A percentile compares a stretch with the other conserved stretches of the same genome.
Conservation (phyloP, 225 moss, liverwort and hornwort genomes). For the Marchantia polymorpha region DNA sequence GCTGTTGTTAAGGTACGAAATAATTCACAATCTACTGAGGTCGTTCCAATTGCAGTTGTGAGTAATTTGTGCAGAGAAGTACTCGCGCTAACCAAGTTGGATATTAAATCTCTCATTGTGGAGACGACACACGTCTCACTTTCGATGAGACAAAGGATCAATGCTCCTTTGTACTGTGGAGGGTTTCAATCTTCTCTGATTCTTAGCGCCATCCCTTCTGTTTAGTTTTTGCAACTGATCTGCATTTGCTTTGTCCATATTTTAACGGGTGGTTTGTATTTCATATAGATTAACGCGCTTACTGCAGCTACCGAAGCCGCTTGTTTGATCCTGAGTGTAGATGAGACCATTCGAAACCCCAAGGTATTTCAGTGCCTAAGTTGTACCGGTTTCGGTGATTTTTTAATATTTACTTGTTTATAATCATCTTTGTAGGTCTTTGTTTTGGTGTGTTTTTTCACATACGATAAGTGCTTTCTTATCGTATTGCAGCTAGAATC, state of each 20-base stretch:
- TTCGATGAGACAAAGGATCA: neutral
- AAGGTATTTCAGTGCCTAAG: conserved; percentile 28
- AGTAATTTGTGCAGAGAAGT: no score
- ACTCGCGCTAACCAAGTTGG: no score
- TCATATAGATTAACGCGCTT: conserved; percentile 73
- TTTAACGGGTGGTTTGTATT: neutral
- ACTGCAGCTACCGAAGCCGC: conserved; percentile 86
- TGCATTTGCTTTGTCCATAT: neutral
- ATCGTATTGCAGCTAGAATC: no score
- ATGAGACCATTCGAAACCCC: conserved; percentile 56
- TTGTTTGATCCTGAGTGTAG: conserved; percentile 50
- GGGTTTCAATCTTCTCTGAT: neutral
- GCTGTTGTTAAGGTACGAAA: conserved; percentile 75
- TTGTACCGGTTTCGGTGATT: no score
- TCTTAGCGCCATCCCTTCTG: no score
- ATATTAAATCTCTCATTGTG: no score
- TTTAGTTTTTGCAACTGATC: neutral
- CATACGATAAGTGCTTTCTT: no score
- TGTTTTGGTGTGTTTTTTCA: no score
- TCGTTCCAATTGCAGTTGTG: neutral
- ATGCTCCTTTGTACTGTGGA: neutral
- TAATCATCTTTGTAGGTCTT: no score
- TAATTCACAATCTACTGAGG: neutral
- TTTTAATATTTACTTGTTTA: no score
- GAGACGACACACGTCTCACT: no score